phyloP scores from a whole-genome alignment of 164 flowering plant species.

The Vitis rotundifolia region DNA sequence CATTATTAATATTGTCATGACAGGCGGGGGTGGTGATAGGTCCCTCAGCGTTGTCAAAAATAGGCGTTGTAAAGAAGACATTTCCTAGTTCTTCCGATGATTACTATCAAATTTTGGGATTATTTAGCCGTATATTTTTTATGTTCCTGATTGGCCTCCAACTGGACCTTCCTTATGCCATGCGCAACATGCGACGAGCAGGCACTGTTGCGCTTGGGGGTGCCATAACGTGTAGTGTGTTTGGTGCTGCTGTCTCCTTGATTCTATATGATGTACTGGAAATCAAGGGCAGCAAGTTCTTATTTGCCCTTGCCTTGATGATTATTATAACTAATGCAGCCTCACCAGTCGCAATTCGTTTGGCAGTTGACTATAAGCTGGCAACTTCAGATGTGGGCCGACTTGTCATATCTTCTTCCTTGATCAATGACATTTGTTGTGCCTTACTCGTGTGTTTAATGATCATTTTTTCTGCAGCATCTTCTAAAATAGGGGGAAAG shows the following conservation, averaged over 20 bases:
- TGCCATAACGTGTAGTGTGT: slow-evolving; percentile 20
- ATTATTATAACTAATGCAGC: slow-evolving; percentile 40
- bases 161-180: slow-evolving; percentile 38
- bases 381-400: slow-evolving; percentile 50
- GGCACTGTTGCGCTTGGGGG: slow-evolving; percentile 36
- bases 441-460: slow-evolving; percentile 25
- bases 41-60: slow-evolving; percentile 44
- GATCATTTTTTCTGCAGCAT: background rate
- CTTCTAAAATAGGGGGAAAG: background rate
- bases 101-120: slow-evolving; percentile 33
- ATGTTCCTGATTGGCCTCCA: slow-evolving; percentile 67
- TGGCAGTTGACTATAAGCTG: slow-evolving; percentile 49
- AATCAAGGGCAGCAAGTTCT: background rate
- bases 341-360: slow-evolving; percentile 42
- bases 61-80: slow-evolving; percentile 14
- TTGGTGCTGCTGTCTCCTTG: slow-evolving; percentile 29
- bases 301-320: slow-evolving; percentile 26
- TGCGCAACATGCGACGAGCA: slow-evolving; percentile 26
- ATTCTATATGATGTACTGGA: slow-evolving; percentile 20
- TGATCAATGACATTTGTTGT: slow-evolving; percentile 42
- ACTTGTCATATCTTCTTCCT: slow-evolving; percentile 39
- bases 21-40: slow-evolving; percentile 78
- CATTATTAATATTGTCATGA: too few relatives aligned
- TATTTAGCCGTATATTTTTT: slow-evolving; percentile 38
- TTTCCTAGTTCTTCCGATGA: slow-evolving; percentile 17